Evolutionary conservation across 2,329 filamentous ascomycete species (phyloP), one percentile per base, ranked within the genome.

Genomic region (Alternaria triticimaculans): DNA sequence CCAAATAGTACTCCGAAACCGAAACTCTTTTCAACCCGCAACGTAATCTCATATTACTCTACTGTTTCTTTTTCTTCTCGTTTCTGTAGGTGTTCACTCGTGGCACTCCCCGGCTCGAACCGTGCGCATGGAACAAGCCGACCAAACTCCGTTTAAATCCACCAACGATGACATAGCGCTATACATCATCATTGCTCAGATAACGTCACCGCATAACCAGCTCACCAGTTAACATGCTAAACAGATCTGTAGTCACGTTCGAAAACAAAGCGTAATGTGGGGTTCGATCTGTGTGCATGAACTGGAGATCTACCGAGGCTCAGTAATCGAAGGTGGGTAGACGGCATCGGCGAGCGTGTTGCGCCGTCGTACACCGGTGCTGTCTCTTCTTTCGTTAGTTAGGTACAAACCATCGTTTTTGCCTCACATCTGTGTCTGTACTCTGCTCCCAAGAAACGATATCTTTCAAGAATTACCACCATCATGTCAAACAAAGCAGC

Each of bases 401-500:
- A 23, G 15, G 11, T 41, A 37, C 10, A 37, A 37, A 9, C 21
- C 28, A 15, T 11, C 20, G 18, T n/a, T 9, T 25, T 20, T 48
- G 45, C 12, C 21, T 37, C 28, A 26, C 45, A 18, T 26, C 9
- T 10, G 20, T 44, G 30, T 25, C 41, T 14, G 41, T 30, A 33
- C 25, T 37, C 10, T 44, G 20, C 54, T 15, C 12, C 41, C 18
- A n/a, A 11, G 41, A 45, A 45, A 58, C 20, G 0, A 11, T 4
- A 20, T 21, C 20, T 18, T 20, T 41, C 30, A 55, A 55, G 12
- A 14, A 18, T 44, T 33, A 20, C 53, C 53, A 28, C 37, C 30
- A 64, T 51, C 26, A 76, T 76, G 74, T 73, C 69, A 10, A 79
- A 78, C 68, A 65, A 76, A 72, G 76, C 75, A 60, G 75, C 74